These are phyloP conservation scores for Tricholoma matsutake DNA, from an alignment of 768 basidiomycete genomes.

Conservation along the genomic window DNA sequence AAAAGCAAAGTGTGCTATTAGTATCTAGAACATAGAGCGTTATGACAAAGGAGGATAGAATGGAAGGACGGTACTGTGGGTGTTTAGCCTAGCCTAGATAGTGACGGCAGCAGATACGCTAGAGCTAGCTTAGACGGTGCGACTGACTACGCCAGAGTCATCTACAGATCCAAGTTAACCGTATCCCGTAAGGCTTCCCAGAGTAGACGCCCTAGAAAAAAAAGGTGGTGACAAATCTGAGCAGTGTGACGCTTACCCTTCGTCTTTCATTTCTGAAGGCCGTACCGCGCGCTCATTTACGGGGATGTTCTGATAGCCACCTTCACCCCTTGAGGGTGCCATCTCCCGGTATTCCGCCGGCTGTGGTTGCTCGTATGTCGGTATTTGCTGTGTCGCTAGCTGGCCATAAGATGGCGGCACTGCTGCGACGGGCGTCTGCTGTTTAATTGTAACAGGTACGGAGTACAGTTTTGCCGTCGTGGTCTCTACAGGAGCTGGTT, in stretches of 20 bases:
- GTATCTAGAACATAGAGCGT: constrained; percentile 71
- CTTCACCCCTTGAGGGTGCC: constrained; percentile 32
- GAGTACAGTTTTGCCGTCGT: constrained; percentile 14
- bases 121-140: constrained; percentile 68
- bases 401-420: constrained; percentile 16
- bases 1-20: constrained; percentile 71
- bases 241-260: constrained; percentile 78
- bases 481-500: constrained; percentile 15
- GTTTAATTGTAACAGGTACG: constrained; percentile 18
- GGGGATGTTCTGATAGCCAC: constrained; percentile 41
- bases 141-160: constrained; percentile 61
- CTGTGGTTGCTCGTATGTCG: constrained; percentile 71
- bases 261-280: constrained; percentile 93
- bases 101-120: constrained; percentile 60
- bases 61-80: constrained; percentile 74
- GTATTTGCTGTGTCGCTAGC: constrained; percentile 64
- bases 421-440: constrained; percentile 13
- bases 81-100: constrained; percentile 78
- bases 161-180: constrained; percentile 31
- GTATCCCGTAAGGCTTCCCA: constrained; percentile 14
- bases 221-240: constrained; percentile 22
- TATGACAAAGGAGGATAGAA: constrained; percentile 57
- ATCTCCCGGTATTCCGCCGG: constrained; percentile 47
- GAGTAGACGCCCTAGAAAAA: constrained; percentile 26
- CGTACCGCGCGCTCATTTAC: constrained; percentile 65